phyloP scores from a whole-genome alignment of 1,284 basidiomycete species.

The Rhizoctonia solani region DNA sequence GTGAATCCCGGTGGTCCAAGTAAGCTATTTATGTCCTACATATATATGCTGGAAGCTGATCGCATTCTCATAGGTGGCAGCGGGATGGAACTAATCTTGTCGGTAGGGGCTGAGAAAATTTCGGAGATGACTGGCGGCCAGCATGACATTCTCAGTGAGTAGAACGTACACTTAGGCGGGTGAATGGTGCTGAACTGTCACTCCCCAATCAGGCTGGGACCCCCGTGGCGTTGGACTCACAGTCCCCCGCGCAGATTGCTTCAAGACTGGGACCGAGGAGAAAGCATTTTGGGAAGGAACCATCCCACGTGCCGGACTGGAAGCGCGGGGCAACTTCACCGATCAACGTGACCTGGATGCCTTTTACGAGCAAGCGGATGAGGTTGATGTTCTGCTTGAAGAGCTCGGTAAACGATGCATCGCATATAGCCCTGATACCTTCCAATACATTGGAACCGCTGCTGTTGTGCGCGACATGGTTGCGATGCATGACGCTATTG shows the following conservation, averaged over 20 bases:
- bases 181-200: background rate
- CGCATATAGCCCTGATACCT: background rate
- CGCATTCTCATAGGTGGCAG: background rate
- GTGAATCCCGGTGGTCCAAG: constrained; percentile 31
- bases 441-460: constrained; percentile 29
- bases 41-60: background rate
- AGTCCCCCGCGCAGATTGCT: constrained; percentile 23
- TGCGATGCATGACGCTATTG: constrained; percentile 12
- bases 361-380: constrained; percentile 18
- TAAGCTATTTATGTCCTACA: background rate
- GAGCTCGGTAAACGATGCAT: constrained; percentile 10
- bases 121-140: constrained; percentile 9
- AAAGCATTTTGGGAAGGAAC: constrained; percentile 22
- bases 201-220: constrained; percentile 22
- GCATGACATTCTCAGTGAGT: constrained; percentile 27
- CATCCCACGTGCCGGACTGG: constrained; percentile 15
- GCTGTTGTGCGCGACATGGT: constrained; percentile 34
- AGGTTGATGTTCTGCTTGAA: constrained; percentile 15
- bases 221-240: constrained; percentile 23
- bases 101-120: background rate
- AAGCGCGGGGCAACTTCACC: constrained; percentile 29
- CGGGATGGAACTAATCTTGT: background rate
- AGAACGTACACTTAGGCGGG: background rate
- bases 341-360: constrained; percentile 8
- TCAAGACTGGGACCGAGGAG: constrained; percentile 14